Evolutionary conservation across 345 rosid genomes (phyloP), one percentile per base, ranked within the genome.

Genomic region (Cardamine resedifolia): DNA sequence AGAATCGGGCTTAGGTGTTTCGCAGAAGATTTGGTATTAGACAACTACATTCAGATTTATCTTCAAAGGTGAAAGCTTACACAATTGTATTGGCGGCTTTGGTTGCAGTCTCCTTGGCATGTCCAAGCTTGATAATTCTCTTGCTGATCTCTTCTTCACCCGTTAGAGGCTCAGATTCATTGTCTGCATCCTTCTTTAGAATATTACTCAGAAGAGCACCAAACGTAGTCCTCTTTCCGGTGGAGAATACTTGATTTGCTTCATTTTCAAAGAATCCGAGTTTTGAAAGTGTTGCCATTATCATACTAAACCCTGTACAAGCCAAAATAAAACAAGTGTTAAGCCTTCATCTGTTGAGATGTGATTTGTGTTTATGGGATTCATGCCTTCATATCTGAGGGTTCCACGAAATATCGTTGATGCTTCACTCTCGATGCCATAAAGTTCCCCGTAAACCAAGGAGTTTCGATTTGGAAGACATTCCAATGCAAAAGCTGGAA

Each of bases 401-500:
- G 97, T 94, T 77, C 92, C 97, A 31, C 98, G 97, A 50, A 90
- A 94, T 65, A 94, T 74, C 10, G 96, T 87, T 36, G 89, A 82
- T 48, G 98, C 96, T 81, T 94, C 96, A 18, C 82, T 60, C 66
- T 64, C 82, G 45, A 94, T 94, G 67, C 97, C 87, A 76, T 94
- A 94, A 10, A 79, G 41, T 31, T 90, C 85, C 20, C 91, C 97
- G 30, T 90, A 90, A 66, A 86, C 80, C 78, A 94, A 77, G 10
- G 98, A 90, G 78, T 94, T 83, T 9, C 96, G 95, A 69, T 90
- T 94, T 2, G 98, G 92, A 62, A 94, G 77, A 78, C 92, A 94
- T 75, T 94, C 98, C 70, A 94, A 75, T 62, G 97, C 97, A 79
- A 94, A 94, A 72, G 98, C 95, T 23, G 97, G 98, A 75, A 94